A percentile compares a stretch with the other conserved stretches of the same genome.
phyloP scores from a whole-genome alignment of 2,329 filamentous ascomycete species.

The Alternaria triticimaculans region DNA sequence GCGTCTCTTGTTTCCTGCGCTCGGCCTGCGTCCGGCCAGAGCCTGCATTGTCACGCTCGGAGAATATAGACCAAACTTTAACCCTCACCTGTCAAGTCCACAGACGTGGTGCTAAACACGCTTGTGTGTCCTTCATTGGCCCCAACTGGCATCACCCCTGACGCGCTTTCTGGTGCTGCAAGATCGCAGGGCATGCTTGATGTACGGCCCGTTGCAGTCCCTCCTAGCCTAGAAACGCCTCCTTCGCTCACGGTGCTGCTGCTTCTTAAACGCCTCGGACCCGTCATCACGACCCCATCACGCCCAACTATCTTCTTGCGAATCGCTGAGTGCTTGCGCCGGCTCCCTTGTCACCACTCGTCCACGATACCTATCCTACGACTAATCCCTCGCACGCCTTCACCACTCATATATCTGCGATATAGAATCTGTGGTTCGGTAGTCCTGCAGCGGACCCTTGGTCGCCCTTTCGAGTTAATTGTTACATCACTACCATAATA shows the following conservation, averaged over 20 bases:
- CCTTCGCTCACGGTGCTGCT: conserved; percentile 30
- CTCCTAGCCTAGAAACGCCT: conserved; percentile 45
- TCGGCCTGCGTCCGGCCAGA: conserved; percentile 29
- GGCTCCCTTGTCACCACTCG: conserved; percentile 21
- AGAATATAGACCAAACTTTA: conserved; percentile 49
- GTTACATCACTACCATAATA: conserved; percentile 16
- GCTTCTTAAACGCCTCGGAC: conserved; percentile 40
- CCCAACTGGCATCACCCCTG: conserved; percentile 37
- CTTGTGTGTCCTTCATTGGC: conserved; percentile 35
- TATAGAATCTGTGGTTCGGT: conserved; percentile 13
- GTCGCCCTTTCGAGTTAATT: conserved; percentile 7
- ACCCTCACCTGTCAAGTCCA: conserved; percentile 46
- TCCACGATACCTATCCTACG: conserved; percentile 24
- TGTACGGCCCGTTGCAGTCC: conserved; percentile 51
- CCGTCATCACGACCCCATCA: conserved; percentile 29
- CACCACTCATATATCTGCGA: conserved; percentile 15
- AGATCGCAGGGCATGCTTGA: conserved; percentile 43
- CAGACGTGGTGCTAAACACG: conserved; percentile 40
- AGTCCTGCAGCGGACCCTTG: conserved; percentile 8
- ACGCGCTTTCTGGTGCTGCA: conserved; percentile 31
- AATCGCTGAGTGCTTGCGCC: conserved; percentile 44
- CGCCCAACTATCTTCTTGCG: conserved; percentile 26
- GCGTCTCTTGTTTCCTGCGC: conserved; percentile 35
- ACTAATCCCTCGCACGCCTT: conserved; percentile 4
- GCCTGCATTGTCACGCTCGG: conserved; percentile 40